A percentile compares a stretch with the other conserved stretches of the same genome.
Evolutionary conservation across 2,329 filamentous ascomycete genomes (phyloP).

Genomic region (Colletotrichum lentis): DNA sequence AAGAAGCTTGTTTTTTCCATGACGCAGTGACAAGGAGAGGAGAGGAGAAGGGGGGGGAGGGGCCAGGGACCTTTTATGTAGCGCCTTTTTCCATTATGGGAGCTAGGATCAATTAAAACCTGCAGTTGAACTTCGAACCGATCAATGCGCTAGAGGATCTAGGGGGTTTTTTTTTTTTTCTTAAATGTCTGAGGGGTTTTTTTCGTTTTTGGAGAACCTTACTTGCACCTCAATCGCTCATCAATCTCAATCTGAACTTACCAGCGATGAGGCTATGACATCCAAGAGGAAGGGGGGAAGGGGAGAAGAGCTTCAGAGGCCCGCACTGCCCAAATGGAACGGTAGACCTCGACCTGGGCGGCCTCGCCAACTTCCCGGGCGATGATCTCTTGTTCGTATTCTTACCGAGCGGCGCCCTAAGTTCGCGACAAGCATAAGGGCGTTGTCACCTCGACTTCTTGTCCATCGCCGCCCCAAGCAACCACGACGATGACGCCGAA

Average conservation of each 20-base stretch:
- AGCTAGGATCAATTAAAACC: background rate
- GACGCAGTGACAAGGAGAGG: conserved; percentile 17
- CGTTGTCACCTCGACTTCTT: background rate
- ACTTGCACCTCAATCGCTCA: background rate
- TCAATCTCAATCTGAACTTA: background rate
- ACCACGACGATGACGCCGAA: background rate
- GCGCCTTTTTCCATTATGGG: conserved; percentile 1
- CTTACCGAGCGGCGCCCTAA: background rate
- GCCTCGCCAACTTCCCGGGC: background rate
- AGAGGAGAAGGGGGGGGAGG: background rate
- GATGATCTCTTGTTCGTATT: conserved; percentile 20
- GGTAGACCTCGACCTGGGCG: background rate
- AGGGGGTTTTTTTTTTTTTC: background rate
- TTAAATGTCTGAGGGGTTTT: too few relatives aligned
- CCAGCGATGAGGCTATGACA: background rate
- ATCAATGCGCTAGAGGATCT: conserved; percentile 25
- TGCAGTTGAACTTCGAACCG: background rate
- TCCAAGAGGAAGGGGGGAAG: background rate
- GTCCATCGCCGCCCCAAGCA: background rate
- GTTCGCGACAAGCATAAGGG: background rate
- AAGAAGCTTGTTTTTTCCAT: conserved; percentile 29
- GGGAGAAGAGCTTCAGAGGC: background rate
- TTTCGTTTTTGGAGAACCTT: background rate
- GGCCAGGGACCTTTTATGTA: conserved; percentile 18
- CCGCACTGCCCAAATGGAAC: background rate